These are phyloP conservation scores for Colletotrichum zoysiae DNA, from an alignment of 2,329 filamentous ascomycete species.

Conservation along the genomic window DNA sequence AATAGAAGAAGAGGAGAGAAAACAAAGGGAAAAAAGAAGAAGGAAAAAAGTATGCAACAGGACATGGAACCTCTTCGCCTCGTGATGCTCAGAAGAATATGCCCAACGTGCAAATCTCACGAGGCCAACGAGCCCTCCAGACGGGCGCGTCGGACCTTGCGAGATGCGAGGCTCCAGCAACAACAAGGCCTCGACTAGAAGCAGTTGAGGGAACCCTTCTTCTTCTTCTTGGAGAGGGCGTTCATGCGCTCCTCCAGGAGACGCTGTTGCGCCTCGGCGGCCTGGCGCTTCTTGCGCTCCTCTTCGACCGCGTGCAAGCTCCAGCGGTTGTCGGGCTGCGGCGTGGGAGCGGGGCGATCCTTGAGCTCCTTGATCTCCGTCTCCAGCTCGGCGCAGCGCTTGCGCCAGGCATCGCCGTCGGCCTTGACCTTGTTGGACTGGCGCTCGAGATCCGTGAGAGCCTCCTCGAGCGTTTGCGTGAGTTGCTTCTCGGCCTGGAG, in stretches of 20 bases:
- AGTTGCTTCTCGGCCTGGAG: slow-evolving; percentile 96
- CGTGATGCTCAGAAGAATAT: slow-evolving; percentile 9
- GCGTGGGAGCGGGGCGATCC: slow-evolving; percentile 60
- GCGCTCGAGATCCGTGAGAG: slow-evolving; percentile 90
- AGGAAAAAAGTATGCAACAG: neutral
- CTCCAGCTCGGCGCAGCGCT: slow-evolving; percentile 84
- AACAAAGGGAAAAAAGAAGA: slow-evolving; percentile 3
- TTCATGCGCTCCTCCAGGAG: slow-evolving; percentile 97
- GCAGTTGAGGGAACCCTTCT: slow-evolving; percentile 96
- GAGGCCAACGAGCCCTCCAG: slow-evolving; percentile 45
- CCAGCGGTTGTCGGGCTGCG: slow-evolving; percentile 69
- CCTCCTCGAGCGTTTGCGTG: slow-evolving; percentile 94
- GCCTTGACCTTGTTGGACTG: slow-evolving; percentile 92
- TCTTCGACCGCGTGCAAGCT: slow-evolving; percentile 94
- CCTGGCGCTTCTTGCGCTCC: slow-evolving; percentile 90
- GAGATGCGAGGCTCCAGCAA: slow-evolving; percentile 24
- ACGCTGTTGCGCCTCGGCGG: slow-evolving; percentile 88
- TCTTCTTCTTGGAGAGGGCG: slow-evolving; percentile 90
- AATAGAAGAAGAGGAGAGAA: neutral
- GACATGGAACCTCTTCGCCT: neutral
- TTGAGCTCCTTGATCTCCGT: slow-evolving; percentile 76
- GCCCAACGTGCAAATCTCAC: slow-evolving; percentile 2
- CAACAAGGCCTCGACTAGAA: slow-evolving; percentile 72
- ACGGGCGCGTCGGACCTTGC: slow-evolving; percentile 12
- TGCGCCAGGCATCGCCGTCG: slow-evolving; percentile 91